Evolutionary conservation across 140 eudicot species (phyloP), one percentile per base, ranked within the genome.

Genomic region (Ambrosia hybrid): DNA sequence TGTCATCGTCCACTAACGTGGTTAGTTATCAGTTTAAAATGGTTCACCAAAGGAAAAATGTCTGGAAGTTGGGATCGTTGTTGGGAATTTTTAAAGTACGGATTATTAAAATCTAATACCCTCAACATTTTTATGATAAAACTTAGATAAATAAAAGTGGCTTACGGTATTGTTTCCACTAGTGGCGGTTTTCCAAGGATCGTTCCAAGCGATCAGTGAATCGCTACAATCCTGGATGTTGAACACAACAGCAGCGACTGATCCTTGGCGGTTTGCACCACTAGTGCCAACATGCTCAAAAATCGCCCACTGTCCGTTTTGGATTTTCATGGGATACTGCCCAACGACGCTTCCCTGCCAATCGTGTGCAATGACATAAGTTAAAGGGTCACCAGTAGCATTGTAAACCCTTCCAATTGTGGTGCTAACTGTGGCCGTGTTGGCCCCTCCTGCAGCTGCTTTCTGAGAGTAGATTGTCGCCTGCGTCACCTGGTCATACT

Each of bases 301-400:
- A 13, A 55, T 48, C 0, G 53, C 74, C 65, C 74, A 55, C 52
- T 70, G 74, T 5, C 74, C 74, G 65, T 70, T 70, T 61, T 53
- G 65, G 21, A 70, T 37, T 52, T 4, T 37, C 3, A 70, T 33
- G 6, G 74, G 74, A 49, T 37, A 55, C 11, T 3, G 13, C 10
- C 55, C 65, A 11, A 30, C 51, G 6, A 70, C 64, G 14, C 10
- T 9, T 37, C 75, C 75, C n/a, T 56, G 55, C 75, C 75, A 70
- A 8, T 70, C 65, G 5, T 70, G 1, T 11, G 21, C 26, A 10
- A 13, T 56, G 41, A 55, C 55, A 15, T 9, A 55, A 15, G 53
- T 70, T 16, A 70, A 15, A 3, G 41, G 4, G 3, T 55, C 75
- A 14, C 75, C 75, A 1, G 75, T 70, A 53, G 75, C 75, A 14